A percentile compares a stretch with the other conserved stretches of the same genome.
phyloP scores from a whole-genome alignment of 805 yeast genomes.

The Candida silvicultrix region DNA sequence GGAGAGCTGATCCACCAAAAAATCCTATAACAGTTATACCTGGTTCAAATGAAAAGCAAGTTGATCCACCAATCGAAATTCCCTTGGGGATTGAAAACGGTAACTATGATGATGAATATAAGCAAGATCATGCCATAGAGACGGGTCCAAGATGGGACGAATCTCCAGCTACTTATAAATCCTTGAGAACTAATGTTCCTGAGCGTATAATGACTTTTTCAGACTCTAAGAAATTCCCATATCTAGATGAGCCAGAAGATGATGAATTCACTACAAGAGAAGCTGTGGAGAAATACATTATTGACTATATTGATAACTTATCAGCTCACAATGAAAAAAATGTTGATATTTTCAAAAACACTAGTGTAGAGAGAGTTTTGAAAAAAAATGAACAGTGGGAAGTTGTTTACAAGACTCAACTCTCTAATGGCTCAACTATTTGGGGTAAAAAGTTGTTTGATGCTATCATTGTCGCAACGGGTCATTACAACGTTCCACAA shows the following conservation, averaged over 20 bases:
- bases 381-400: constrained; percentile 11
- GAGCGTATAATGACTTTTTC: constrained; percentile 3
- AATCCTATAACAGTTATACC: not conserved
- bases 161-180: constrained; percentile 1
- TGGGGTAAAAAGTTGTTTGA: constrained; percentile 32
- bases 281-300: not conserved
- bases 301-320: not conserved
- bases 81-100: not conserved
- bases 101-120: not conserved
- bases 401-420: constrained; percentile 17
- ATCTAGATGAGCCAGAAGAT: not conserved
- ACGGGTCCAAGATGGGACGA: not conserved
- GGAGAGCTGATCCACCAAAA: constrained; percentile 16
- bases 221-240: not conserved
- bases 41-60: not conserved
- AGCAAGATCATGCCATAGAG: not conserved
- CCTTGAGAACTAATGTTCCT: constrained; percentile 6
- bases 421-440: constrained; percentile 19
- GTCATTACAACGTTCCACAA: constrained; percentile 47
- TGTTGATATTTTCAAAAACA: not conserved
- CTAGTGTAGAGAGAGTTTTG: constrained; percentile 27
- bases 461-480: constrained; percentile 42
- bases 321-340: not conserved
- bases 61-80: not conserved
- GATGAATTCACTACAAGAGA: constrained; percentile 1